phyloP scores from a whole-genome alignment of 441 rosid genomes.

The Francoa sonchifolia region DNA sequence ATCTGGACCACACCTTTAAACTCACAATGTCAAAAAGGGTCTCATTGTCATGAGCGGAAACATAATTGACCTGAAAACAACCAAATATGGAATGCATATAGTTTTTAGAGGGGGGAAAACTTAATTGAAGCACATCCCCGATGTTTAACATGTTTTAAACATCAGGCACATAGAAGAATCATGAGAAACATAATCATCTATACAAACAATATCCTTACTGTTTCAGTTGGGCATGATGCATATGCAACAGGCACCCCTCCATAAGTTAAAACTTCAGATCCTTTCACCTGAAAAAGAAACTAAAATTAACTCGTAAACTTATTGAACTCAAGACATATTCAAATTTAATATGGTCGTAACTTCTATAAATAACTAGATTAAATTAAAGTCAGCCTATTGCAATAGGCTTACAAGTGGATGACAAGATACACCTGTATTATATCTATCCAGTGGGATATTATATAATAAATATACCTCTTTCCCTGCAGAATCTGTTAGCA shows the following conservation, averaged over 20 bases:
- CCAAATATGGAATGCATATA: slow-evolving; percentile 9
- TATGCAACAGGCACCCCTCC: slow-evolving; percentile 76
- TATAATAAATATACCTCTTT: slow-evolving; percentile 60
- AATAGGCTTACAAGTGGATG: background rate
- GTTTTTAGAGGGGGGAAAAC: slow-evolving; percentile 5
- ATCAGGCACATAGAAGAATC: background rate
- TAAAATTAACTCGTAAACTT: too few relatives aligned
- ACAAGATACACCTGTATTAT: background rate
- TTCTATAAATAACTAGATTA: too few relatives aligned
- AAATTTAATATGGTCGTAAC: too few relatives aligned
- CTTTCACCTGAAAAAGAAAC: slow-evolving; percentile 52
- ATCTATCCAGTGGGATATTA: slow-evolving; percentile 2
- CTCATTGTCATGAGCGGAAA: slow-evolving; percentile 99
- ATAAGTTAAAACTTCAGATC: slow-evolving; percentile 59
- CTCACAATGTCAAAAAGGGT: slow-evolving; percentile 81
- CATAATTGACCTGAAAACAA: slow-evolving; percentile 70
- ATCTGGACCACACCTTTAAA: slow-evolving; percentile 51
- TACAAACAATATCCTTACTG: too few relatives aligned
- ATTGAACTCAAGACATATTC: too few relatives aligned
- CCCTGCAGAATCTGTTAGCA: slow-evolving; percentile 55
- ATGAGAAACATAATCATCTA: too few relatives aligned
- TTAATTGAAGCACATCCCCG: background rate
- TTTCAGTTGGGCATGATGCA: slow-evolving; percentile 61
- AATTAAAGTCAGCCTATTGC: too few relatives aligned
- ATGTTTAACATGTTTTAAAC: background rate